Percentiles rank a stretch among this genome's conserved stretches.
Evolutionary conservation across 208 protist species (phyloP).

Genomic region (Leishmania tropica): DNA sequence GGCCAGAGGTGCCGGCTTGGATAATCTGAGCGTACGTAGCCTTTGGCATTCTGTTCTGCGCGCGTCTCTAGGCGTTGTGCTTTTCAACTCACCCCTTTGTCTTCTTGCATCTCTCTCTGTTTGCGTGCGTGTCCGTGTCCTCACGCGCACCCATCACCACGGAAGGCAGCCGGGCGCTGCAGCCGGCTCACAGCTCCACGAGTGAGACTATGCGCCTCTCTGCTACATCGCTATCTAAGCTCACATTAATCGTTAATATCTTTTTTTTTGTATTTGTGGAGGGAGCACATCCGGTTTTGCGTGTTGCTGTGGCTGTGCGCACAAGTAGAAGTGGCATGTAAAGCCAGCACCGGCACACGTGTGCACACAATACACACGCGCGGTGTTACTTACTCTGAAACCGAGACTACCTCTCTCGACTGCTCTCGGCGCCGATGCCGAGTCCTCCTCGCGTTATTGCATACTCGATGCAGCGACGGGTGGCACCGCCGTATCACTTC

Average conservation of each 20-base stretch:
- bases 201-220: neutral
- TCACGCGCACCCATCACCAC: neutral
- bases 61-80: neutral
- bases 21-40: neutral
- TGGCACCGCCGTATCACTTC: neutral
- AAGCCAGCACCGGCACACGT: neutral
- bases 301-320: neutral
- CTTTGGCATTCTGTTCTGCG: neutral
- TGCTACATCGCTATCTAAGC: neutral
- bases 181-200: neutral
- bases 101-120: neutral
- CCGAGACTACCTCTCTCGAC: neutral
- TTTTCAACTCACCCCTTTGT: neutral
- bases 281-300: neutral
- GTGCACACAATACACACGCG: neutral
- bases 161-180: neutral
- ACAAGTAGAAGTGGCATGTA: neutral
- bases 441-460: neutral
- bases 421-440: neutral
- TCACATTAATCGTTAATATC: neutral
- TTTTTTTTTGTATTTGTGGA: neutral
- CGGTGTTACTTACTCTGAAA: neutral
- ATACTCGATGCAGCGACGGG: neutral
- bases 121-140: neutral
- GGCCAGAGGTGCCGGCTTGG: neutral